Percentiles rank a stretch among this genome's conserved stretches.
phyloP scores from a whole-genome alignment of 2,329 filamentous ascomycete genomes.

The Tothia fuscella region DNA sequence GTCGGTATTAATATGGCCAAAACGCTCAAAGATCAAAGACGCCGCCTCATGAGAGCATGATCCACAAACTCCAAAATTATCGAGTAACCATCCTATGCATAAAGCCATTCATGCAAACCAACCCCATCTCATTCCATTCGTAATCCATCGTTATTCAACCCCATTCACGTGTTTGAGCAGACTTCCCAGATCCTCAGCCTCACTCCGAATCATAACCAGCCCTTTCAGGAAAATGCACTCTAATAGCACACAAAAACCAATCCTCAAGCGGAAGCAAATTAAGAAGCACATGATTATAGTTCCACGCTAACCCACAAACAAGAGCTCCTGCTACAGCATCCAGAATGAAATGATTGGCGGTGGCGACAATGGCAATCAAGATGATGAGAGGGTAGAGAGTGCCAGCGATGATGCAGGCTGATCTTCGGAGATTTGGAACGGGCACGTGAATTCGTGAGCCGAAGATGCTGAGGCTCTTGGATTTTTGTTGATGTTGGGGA shows the following conservation, averaged over 20 bases:
- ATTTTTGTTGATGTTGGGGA: conserved; percentile 23
- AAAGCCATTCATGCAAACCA: no score
- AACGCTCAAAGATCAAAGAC: no score
- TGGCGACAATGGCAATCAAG: conserved; percentile 55
- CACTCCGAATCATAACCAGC: not conserved
- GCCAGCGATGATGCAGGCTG: conserved; percentile 37
- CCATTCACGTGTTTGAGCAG: no score
- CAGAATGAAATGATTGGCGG: conserved; percentile 61
- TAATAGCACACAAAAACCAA: conserved; percentile 50
- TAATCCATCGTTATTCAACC: no score
- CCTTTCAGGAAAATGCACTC: conserved; percentile 50
- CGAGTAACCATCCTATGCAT: no score
- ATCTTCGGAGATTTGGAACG: not conserved
- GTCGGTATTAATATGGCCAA: no score
- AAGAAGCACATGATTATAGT: conserved; percentile 40
- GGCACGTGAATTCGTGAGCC: conserved; percentile 2
- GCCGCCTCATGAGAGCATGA: no score
- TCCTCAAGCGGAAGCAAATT: conserved; percentile 57
- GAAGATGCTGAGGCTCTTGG: not conserved
- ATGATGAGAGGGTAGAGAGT: conserved; percentile 54
- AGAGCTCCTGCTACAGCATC: conserved; percentile 57
- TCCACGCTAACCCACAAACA: conserved; percentile 55
- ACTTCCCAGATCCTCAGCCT: not conserved
- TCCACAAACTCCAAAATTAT: no score
- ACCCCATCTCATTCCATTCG: no score